Percentiles rank a stretch among this genome's conserved stretches.
phyloP scores from a whole-genome alignment of 805 yeast genomes.

The Pichia occidentalis region DNA sequence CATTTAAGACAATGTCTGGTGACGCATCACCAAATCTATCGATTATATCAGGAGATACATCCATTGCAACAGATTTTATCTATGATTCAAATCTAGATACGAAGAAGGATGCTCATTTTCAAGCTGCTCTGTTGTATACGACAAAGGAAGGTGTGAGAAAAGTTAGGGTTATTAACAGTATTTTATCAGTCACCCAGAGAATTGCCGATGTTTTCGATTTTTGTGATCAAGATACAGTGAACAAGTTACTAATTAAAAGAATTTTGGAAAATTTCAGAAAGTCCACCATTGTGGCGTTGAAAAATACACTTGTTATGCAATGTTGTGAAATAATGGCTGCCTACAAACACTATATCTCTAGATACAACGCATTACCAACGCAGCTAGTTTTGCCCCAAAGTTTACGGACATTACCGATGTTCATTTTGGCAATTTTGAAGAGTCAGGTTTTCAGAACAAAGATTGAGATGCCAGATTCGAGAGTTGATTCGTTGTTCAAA shows the following conservation, averaged over 20 bases:
- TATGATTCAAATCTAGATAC: constrained; percentile 72
- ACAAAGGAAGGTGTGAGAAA: constrained; percentile 68
- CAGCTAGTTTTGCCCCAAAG: constrained; percentile 80
- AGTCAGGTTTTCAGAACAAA: constrained; percentile 51
- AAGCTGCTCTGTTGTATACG: constrained; percentile 83
- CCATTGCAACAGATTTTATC: constrained; percentile 62
- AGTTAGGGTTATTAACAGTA: constrained; percentile 79
- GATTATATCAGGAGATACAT: constrained; percentile 41
- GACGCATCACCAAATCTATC: constrained; percentile 25
- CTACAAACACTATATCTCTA: constrained; percentile 44
- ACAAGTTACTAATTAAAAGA: constrained; percentile 49
- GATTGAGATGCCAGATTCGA: constrained; percentile 51
- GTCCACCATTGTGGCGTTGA: constrained; percentile 32
- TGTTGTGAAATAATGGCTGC: constrained; percentile 51
- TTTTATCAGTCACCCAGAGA: constrained; percentile 74
- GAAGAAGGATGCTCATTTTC: constrained; percentile 79
- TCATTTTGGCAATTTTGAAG: constrained; percentile 64
- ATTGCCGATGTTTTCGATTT: constrained; percentile 68
- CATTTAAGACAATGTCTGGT: constrained; percentile 35
- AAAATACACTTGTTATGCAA: constrained; percentile 32
- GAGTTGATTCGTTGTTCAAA: constrained; percentile 48
- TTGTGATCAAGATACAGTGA: constrained; percentile 66
- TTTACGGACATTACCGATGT: constrained; percentile 62
- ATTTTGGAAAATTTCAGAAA: constrained; percentile 34
- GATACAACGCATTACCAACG: constrained; percentile 40